Conservation (phyloP, 1,284 basidiomycete species). For the Ceratobasidium sp. region DNA sequence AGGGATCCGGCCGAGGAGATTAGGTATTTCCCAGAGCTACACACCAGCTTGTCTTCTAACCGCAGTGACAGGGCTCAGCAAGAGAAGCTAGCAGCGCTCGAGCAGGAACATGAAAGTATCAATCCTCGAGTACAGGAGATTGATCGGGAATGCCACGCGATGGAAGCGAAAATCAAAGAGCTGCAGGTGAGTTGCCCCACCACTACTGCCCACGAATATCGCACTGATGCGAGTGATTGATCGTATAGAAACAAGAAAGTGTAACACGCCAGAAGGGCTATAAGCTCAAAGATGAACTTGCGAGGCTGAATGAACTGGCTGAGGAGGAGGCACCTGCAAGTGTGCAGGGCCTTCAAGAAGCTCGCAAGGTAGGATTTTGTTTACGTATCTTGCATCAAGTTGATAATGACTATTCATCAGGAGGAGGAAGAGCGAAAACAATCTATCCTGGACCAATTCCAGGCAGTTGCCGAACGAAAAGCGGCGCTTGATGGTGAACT, state of each 20-base stretch:
- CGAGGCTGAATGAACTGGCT: conserved; percentile 62
- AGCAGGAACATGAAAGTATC: conserved; percentile 19
- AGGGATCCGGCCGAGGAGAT: conserved; percentile 16
- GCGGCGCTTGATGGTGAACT: conserved; percentile 22
- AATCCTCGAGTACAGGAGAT: conserved; percentile 27
- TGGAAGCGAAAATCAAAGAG: conserved; percentile 21
- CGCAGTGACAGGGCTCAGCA: background rate
- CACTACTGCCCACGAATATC: too few relatives aligned
- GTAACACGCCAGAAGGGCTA: conserved; percentile 46
- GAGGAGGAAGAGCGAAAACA: conserved; percentile 62
- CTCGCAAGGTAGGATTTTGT: conserved; percentile 55
- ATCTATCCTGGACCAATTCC: conserved; percentile 34
- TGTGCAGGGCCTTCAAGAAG: conserved; percentile 67
- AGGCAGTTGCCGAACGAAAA: conserved; percentile 32
- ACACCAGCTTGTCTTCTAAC: background rate
- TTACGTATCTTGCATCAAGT: background rate
- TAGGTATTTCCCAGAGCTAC: background rate
- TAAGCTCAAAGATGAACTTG: conserved; percentile 49
- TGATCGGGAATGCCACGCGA: conserved; percentile 15
- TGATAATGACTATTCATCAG: conserved; percentile 48
- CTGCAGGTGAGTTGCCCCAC: conserved; percentile 5
- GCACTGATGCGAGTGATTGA: too few relatives aligned
- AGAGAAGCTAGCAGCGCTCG: conserved; percentile 21
- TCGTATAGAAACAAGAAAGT: conserved; percentile 46
- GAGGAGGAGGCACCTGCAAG: conserved; percentile 77